phyloP scores from a whole-genome alignment of 345 rosid species.

The Gossypioides kirkii region DNA sequence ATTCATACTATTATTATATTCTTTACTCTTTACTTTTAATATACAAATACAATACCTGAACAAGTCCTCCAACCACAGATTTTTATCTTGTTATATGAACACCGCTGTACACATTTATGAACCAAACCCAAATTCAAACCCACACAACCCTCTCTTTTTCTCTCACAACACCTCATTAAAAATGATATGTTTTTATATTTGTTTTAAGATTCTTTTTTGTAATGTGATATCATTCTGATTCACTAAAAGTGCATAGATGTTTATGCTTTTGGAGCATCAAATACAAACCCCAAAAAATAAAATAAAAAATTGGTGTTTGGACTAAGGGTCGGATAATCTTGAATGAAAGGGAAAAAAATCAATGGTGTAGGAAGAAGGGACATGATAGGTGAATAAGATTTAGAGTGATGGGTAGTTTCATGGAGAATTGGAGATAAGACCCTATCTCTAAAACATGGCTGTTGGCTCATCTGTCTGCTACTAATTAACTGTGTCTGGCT shows the following conservation, averaged over 20 bases:
- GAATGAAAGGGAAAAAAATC: not conserved
- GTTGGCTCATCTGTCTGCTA: not conserved
- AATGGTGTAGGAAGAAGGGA: not conserved
- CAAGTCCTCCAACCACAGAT: too few species aligned
- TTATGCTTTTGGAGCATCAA: too few species aligned
- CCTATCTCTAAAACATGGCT: slow-evolving; percentile 15
- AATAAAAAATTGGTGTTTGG: not conserved
- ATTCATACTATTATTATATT: too few species aligned
- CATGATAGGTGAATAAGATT: not conserved
- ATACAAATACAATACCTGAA: too few species aligned
- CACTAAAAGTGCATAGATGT: too few species aligned
- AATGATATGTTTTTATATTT: not conserved
- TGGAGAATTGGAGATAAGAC: slow-evolving; percentile 7
- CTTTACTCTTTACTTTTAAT: too few species aligned
- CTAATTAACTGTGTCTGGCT: too few species aligned
- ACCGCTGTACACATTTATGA: too few species aligned
- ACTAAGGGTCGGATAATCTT: not conserved
- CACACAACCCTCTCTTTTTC: not conserved
- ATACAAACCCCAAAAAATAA: too few species aligned
- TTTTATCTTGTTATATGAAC: too few species aligned
- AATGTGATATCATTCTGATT: not conserved
- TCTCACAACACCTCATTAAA: not conserved
- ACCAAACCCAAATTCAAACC: not conserved
- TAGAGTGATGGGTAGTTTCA: not conserved
- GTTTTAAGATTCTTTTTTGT: not conserved